These are phyloP conservation scores for Mallotus repandus DNA, from an alignment of 441 rosid species.

Conservation along the genomic window DNA sequence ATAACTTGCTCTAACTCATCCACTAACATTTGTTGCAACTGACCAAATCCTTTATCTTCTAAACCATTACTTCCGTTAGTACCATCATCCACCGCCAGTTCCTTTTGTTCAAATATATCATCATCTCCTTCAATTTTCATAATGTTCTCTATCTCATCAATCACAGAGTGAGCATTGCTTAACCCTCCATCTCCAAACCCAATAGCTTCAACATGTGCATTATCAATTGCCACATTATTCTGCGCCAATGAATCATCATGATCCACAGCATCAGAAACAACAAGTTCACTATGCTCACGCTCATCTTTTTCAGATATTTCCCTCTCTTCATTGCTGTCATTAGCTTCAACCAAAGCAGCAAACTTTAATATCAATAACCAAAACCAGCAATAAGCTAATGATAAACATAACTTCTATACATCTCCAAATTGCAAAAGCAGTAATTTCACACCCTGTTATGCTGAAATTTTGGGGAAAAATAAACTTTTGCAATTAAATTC, in stretches of 20 bases:
- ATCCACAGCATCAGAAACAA: conserved; percentile 10
- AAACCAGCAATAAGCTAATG: neutral
- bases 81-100: conserved; percentile 20
- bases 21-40: conserved; percentile 39
- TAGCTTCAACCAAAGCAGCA: conserved; percentile 28
- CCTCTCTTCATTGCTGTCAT: conserved; percentile 18
- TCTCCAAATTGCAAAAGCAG: conserved; percentile 2
- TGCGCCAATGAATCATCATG: conserved; percentile 16
- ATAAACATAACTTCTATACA: neutral
- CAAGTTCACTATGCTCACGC: conserved; percentile 22
- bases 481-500: neutral
- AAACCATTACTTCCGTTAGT: conserved; percentile 26
- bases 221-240: conserved; percentile 17
- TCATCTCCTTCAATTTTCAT: conserved; percentile 33
- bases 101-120: conserved; percentile 21
- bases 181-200: conserved; percentile 22
- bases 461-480: too few species aligned
- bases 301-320: conserved; percentile 27
- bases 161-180: conserved; percentile 26
- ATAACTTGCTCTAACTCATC: conserved; percentile 48
- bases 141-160: conserved; percentile 39
- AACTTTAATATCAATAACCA: neutral
- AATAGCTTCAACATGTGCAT: conserved; percentile 16
- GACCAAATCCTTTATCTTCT: conserved; percentile 30
- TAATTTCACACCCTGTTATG: too few species aligned